phyloP scores from a whole-genome alignment of 768 basidiomycete species.

The Mycena amicta region DNA sequence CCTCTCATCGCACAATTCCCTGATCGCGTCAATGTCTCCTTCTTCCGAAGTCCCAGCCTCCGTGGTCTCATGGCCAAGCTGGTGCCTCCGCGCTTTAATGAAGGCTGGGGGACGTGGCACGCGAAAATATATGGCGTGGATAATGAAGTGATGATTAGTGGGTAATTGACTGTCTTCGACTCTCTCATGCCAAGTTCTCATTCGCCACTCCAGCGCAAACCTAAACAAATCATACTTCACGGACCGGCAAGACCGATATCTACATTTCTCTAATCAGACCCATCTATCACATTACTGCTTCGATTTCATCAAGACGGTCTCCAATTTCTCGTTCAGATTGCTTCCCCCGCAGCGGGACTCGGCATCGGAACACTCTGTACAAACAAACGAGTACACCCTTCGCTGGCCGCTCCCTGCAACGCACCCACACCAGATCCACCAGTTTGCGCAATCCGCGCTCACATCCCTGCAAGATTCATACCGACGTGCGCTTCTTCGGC shows the following conservation, averaged over 20 bases:
- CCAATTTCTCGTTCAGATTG: constrained; percentile 72
- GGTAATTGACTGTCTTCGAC: constrained; percentile 51
- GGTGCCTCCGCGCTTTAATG: constrained; percentile 92
- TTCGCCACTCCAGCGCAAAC: constrained; percentile 69
- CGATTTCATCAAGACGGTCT: constrained; percentile 69
- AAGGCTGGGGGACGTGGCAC: constrained; percentile 99
- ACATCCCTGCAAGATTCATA: constrained; percentile 58
- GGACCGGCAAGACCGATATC: constrained; percentile 92
- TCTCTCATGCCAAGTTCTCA: not conserved
- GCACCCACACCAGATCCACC: constrained; percentile 72
- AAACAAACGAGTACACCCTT: constrained; percentile 50
- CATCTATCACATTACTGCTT: constrained; percentile 81
- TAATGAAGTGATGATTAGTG: constrained; percentile 89
- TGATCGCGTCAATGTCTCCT: constrained; percentile 68
- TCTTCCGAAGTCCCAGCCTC: constrained; percentile 89
- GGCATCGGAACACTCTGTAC: constrained; percentile 31
- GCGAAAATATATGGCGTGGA: constrained; percentile 95
- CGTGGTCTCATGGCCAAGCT: constrained; percentile 71
- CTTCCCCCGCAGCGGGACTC: constrained; percentile 26
- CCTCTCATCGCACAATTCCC: constrained; percentile 77
- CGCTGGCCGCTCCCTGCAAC: constrained; percentile 67
- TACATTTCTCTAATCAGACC: constrained; percentile 67
- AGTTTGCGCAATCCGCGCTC: constrained; percentile 58
- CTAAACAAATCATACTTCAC: constrained; percentile 92
- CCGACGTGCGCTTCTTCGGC: constrained; percentile 9